Evolutionary conservation across 108 stramenopile species (phyloP), one percentile per base, ranked within the genome.

Genomic region (Nitzschia putrida): DNA sequence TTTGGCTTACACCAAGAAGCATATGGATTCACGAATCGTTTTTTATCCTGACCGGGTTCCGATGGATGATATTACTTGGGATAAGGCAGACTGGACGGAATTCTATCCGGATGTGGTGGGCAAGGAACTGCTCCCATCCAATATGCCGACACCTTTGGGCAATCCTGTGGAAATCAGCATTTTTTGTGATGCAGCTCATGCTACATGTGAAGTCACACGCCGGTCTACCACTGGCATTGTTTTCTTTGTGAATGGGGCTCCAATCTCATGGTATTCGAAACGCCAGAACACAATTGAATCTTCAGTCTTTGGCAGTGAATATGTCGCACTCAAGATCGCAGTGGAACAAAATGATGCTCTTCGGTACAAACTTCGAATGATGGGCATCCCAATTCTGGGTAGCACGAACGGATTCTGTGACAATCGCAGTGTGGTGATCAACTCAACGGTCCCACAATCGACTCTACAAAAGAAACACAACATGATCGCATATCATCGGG

Each of bases 141-240:
- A 21, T 8, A 20, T 20, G 11, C 53, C 53, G 8, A 21, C 8
- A 16, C 58, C 53, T 18, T 8, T 9, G 20, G 53, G 53, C 8
- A 11, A 20, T 20, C 8, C 18, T n/a, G 18, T 53, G 10, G 18
- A 53, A n/a, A 53, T 53, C 11, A 11, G 8, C 20, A n/a, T 9
- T 18, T 82, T 78, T 51, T 80, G 81, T 39, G 85, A 87, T 69
- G 53, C 76, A n/a, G 69, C 76, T 53, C 82, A 83, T 60, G 85
- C 82, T 25, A 80, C 72, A n/a, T 65, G 79, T 47, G 37, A 61
- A 26, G 41, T 76, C 10, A 85, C 80, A 13, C 34, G 82, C 10
- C 56, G 87, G 26, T 83, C 82, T 1, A 44, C 72, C 9, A 84
- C 85, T 29, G 88, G 83, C 0, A 61, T 85, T 18, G 9, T 89